Percentiles rank a stretch among this genome's conserved stretches.
These are phyloP conservation scores for Henckelia pumila DNA, from an alignment of 257 asterid genomes.

Conservation along the genomic window DNA sequence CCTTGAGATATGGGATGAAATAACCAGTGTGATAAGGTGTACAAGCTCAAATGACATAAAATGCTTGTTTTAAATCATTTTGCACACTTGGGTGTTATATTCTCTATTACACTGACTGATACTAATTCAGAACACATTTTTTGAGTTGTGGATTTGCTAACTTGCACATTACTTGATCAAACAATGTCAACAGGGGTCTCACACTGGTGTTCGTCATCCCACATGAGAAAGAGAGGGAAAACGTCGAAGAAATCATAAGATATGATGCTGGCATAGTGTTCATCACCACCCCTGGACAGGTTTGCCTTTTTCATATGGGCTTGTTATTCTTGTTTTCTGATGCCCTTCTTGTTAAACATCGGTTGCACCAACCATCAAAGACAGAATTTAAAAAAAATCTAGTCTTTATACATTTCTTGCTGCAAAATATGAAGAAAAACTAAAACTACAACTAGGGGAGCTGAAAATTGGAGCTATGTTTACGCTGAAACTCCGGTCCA, in stretches of 20 bases:
- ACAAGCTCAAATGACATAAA: not conserved
- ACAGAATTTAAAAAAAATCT: not conserved
- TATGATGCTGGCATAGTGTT: slow-evolving; percentile 72
- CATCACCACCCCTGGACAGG: slow-evolving; percentile 95
- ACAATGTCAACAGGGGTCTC: slow-evolving; percentile 50
- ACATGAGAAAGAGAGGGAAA: slow-evolving; percentile 79
- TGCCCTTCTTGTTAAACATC: not conserved
- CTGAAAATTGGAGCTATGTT: not conserved
- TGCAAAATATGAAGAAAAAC: not conserved
- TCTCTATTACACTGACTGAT: not conserved
- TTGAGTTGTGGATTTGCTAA: not conserved
- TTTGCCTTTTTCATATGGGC: slow-evolving; percentile 20
- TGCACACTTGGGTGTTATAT: not conserved
- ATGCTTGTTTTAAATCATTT: not conserved
- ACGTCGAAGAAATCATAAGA: slow-evolving; percentile 62
- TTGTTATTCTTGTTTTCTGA: not conserved
- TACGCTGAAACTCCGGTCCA: not conserved
- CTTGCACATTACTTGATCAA: slow-evolving; percentile 1
- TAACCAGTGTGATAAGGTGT: slow-evolving; percentile 63
- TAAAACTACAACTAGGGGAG: not conserved
- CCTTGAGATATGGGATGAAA: slow-evolving; percentile 72
- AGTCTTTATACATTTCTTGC: not conserved
- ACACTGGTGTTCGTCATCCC: slow-evolving; percentile 77
- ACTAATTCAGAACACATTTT: not conserved
- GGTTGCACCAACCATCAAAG: not conserved